Evolutionary conservation across 116 monocot genomes (phyloP).

Genomic region (Cymodocea nodosa): DNA sequence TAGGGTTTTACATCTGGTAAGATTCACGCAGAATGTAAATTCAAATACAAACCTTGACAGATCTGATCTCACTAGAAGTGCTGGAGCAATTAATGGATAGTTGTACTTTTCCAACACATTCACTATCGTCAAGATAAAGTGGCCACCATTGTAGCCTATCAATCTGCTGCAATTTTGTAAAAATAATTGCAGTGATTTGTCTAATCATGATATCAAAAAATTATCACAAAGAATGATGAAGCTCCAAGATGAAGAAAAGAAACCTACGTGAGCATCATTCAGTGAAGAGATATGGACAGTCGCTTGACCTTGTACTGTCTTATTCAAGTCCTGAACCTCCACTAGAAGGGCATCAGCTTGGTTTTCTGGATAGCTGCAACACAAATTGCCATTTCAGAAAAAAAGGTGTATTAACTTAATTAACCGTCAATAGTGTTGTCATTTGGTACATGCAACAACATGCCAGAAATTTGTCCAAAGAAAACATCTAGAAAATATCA

Average conservation of each 20-base stretch:
- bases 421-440: too few relatives aligned
- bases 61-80: slow-evolving; percentile 31
- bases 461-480: not conserved
- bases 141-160: slow-evolving; percentile 76
- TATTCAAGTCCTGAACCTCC: slow-evolving; percentile 46
- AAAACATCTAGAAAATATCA: not conserved
- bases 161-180: slow-evolving; percentile 20
- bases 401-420: not conserved
- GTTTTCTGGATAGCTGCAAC: slow-evolving; percentile 73
- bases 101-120: slow-evolving; percentile 73
- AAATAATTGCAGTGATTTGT: not conserved
- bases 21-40: too few relatives aligned
- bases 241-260: slow-evolving; percentile 1
- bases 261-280: slow-evolving; percentile 45
- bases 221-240: not conserved
- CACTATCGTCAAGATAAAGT: slow-evolving; percentile 46
- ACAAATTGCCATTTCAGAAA: slow-evolving; percentile 4
- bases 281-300: slow-evolving; percentile 59
- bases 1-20: too few relatives aligned
- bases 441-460: not conserved
- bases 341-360: slow-evolving; percentile 50
- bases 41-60: slow-evolving; percentile 35
- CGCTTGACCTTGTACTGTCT: slow-evolving; percentile 36
- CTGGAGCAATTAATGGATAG: slow-evolving; percentile 39
- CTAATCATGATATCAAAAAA: not conserved